Evolutionary conservation across 192 early-diverging fungal genomes (phyloP).

Genomic region (Coemansia sp.): DNA sequence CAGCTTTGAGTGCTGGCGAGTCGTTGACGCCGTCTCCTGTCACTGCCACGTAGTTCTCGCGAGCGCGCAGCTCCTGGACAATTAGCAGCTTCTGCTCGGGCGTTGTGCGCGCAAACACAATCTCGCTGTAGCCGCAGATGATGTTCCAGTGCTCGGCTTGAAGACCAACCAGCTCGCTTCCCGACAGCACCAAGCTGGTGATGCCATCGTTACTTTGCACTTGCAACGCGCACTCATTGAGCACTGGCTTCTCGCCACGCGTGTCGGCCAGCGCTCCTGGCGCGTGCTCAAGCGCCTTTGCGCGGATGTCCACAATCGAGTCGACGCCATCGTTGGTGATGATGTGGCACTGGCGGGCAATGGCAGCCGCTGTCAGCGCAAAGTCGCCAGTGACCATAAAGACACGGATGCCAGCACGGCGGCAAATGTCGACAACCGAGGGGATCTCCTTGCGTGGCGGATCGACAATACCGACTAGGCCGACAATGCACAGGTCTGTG

Average conservation of each 20-base stretch:
- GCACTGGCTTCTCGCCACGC: background rate
- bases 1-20: constrained; percentile 79
- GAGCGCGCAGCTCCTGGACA: constrained; percentile 66
- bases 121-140: constrained; percentile 53
- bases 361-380: no score
- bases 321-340: no score
- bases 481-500: constrained; percentile 60
- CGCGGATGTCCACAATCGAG: background rate
- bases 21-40: constrained; percentile 90
- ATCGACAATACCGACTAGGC: constrained; percentile 55
- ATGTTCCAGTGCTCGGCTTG: constrained; percentile 68
- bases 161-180: constrained; percentile 60
- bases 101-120: constrained; percentile 60
- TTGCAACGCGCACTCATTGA: background rate
- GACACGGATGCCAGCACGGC: no score
- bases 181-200: constrained; percentile 57
- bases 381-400: no score
- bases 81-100: constrained; percentile 81
- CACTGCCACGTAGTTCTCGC: constrained; percentile 71
- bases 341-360: no score
- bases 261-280: background rate
- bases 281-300: background rate
- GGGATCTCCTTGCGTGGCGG: no score
- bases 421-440: no score
- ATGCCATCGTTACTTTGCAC: background rate